A percentile compares a stretch with the other conserved stretches of the same genome.
Evolutionary conservation across 1,284 basidiomycete species (phyloP).

Genomic region (Cryptococcus sp.): DNA sequence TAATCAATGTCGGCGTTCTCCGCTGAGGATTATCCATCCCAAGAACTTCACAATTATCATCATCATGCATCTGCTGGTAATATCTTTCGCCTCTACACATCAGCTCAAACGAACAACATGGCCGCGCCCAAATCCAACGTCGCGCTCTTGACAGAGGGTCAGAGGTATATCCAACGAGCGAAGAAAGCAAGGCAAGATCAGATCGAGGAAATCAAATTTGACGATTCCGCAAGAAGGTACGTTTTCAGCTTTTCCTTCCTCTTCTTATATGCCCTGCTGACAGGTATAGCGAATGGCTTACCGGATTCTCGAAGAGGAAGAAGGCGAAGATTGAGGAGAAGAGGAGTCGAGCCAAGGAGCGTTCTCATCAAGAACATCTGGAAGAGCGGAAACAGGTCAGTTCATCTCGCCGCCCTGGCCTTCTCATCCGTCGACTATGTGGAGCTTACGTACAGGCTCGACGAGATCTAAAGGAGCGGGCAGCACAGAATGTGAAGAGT

Average conservation of each 20-base stretch:
- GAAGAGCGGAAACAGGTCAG: conserved; percentile 40
- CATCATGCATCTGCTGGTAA: too few relatives aligned
- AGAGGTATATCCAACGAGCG: conserved; percentile 43
- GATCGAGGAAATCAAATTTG: conserved; percentile 48
- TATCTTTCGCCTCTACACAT: neutral
- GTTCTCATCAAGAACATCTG: conserved; percentile 41
- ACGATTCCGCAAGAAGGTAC: conserved; percentile 44
- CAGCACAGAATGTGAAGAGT: conserved; percentile 39
- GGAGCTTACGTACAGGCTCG: conserved; percentile 23
- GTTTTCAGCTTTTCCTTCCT: conserved; percentile 10
- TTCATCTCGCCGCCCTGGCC: neutral
- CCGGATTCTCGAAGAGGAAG: conserved; percentile 47
- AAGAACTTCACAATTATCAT: too few relatives aligned
- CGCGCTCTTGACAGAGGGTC: conserved; percentile 46
- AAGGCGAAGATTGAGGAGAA: conserved; percentile 46
- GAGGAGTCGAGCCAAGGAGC: conserved; percentile 40
- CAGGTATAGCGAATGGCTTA: conserved; percentile 43
- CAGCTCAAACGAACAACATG: neutral
- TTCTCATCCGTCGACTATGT: neutral
- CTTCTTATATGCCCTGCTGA: neutral
- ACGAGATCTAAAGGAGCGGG: conserved; percentile 37
- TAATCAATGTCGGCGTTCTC: too few relatives aligned
- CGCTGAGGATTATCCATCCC: too few relatives aligned
- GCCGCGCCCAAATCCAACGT: conserved; percentile 38
- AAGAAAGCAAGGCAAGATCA: conserved; percentile 42